phyloP scores from a whole-genome alignment of 1,139 yeast genomes.

The Saccharomycopsis hybrid region DNA sequence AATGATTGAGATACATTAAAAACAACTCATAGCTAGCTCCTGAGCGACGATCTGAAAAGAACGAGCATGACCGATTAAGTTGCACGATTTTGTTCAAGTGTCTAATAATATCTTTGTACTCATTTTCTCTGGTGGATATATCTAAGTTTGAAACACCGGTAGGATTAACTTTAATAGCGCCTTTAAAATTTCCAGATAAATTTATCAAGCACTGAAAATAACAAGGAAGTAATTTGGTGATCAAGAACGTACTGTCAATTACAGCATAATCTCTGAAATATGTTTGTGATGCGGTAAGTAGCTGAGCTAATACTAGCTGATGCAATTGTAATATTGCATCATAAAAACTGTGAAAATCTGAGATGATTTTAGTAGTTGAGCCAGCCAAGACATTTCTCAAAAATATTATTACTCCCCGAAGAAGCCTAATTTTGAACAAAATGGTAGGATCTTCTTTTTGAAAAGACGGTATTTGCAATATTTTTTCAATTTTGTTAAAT shows the following conservation, averaged over 20 bases:
- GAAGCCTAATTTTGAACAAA: slow-evolving; percentile 8
- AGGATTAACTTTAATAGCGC: not conserved
- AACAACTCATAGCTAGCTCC: slow-evolving; percentile 1
- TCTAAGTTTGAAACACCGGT: not conserved
- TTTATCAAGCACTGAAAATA: slow-evolving; percentile 17
- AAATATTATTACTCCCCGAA: slow-evolving; percentile 15
- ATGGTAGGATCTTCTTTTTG: not conserved
- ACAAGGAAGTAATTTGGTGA: slow-evolving; percentile 6
- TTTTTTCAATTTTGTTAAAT: too few relatives aligned
- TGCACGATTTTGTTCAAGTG: not conserved
- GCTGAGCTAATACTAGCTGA: not conserved
- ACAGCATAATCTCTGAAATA: not conserved
- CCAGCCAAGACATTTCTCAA: slow-evolving; percentile 16
- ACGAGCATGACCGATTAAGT: not conserved
- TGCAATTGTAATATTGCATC: slow-evolving; percentile 2
- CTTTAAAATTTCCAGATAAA: slow-evolving; percentile 10
- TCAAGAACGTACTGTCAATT: slow-evolving; percentile 1
- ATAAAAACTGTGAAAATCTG: slow-evolving; percentile 1
- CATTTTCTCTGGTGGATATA: not conserved
- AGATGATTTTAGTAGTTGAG: not conserved
- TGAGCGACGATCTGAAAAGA: too few relatives aligned
- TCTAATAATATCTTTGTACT: not conserved
- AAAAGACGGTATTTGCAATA: too few relatives aligned
- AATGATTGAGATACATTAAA: slow-evolving; percentile 18
- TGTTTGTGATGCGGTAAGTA: not conserved